Conservation (phyloP, 2,329 filamentous ascomycete genomes). For the Trichoderma afroharzianum region DNA sequence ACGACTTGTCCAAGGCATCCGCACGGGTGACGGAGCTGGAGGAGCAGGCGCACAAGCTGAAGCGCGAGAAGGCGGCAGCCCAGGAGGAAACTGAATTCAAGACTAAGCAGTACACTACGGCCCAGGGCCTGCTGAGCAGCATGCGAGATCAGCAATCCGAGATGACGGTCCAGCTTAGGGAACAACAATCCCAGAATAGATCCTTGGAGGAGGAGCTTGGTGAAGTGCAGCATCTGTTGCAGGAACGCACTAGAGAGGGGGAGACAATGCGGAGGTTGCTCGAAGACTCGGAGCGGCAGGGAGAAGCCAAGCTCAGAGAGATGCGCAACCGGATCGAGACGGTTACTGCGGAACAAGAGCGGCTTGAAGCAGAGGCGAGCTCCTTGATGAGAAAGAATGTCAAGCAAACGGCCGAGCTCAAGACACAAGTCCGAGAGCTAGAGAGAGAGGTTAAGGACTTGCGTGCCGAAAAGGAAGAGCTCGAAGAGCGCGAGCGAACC, state of each 20-base stretch:
- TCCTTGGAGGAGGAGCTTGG: conserved; percentile 87
- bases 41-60: conserved; percentile 65
- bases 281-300: conserved; percentile 77
- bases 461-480: conserved; percentile 71
- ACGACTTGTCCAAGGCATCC: conserved; percentile 67
- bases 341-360: conserved; percentile 89
- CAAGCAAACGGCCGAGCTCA: conserved; percentile 83
- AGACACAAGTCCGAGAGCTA: conserved; percentile 71
- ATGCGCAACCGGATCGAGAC: conserved; percentile 86
- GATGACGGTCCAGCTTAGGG: conserved; percentile 85
- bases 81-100: conserved; percentile 82
- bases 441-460: conserved; percentile 72
- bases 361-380: conserved; percentile 85
- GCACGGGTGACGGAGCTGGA: conserved; percentile 65
- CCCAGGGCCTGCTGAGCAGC: conserved; percentile 80
- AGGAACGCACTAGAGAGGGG: conserved; percentile 83
- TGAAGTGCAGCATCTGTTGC: conserved; percentile 81
- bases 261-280: conserved; percentile 92
- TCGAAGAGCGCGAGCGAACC: conserved; percentile 69
- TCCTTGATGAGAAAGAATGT: conserved; percentile 71
- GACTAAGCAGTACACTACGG: conserved; percentile 77
- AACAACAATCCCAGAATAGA: conserved; percentile 76
- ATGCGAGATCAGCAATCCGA: conserved; percentile 93
- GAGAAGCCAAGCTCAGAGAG: conserved; percentile 78
- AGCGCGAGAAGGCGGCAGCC: conserved; percentile 62